phyloP scores from a whole-genome alignment of 768 basidiomycete species.

The Hemileccinum impolitum region DNA sequence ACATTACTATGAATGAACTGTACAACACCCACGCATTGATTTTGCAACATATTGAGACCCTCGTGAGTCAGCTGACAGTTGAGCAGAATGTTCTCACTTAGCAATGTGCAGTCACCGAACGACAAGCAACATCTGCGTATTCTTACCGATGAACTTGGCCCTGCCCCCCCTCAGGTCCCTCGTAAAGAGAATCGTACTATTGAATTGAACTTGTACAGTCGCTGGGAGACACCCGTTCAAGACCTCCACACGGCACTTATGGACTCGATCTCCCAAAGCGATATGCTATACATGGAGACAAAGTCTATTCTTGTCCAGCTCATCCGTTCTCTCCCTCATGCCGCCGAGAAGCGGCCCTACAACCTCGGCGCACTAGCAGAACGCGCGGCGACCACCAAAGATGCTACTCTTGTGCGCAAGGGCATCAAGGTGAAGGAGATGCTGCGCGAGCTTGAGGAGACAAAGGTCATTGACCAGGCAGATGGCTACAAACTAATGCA shows the following conservation, averaged over 20 bases:
- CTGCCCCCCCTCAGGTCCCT: conserved; percentile 92
- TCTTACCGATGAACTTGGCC: conserved; percentile 91
- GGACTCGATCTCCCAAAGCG: conserved; percentile 95
- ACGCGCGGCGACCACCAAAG: conserved; percentile 94
- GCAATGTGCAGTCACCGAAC: conserved; percentile 72
- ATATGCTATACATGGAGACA: conserved; percentile 99
- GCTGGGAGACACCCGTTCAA: conserved; percentile 99
- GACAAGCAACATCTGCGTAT: conserved; percentile 98
- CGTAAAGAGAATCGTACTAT: conserved; percentile 97
- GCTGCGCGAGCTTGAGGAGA: conserved; percentile 92
- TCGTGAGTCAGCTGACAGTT: conserved; percentile 52
- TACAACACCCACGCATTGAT: conserved; percentile 98
- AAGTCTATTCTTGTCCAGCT: conserved; percentile 99
- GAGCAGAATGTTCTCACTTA: neutral
- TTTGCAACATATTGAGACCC: conserved; percentile 88
- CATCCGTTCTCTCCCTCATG: conserved; percentile 87
- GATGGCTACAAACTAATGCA: conserved; percentile 96
- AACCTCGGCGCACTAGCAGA: conserved; percentile 88
- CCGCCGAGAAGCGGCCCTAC: conserved; percentile 82
- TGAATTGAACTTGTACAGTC: conserved; percentile 89
- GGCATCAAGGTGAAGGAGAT: conserved; percentile 99
- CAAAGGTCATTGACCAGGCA: conserved; percentile 72
- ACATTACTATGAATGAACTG: conserved; percentile 97
- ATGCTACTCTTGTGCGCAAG: conserved; percentile 89
- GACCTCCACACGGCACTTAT: conserved; percentile 95